Conservation (phyloP, 306 rosid genomes). For the Cucumis cinereus region DNA sequence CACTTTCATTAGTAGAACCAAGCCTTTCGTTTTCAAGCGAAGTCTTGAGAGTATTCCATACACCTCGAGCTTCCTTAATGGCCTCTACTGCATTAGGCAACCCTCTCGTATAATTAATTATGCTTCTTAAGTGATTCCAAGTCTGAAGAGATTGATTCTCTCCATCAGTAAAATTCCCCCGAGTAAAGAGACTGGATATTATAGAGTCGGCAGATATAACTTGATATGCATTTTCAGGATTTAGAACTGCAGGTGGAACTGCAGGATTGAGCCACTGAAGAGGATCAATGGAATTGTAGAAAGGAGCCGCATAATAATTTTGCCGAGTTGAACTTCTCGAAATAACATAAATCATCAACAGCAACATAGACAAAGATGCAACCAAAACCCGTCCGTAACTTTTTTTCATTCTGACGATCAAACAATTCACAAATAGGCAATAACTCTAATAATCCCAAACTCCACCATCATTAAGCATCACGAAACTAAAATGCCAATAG, state of each 20-base stretch:
- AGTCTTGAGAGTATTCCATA: conserved; percentile 64
- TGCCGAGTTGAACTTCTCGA: conserved; percentile 44
- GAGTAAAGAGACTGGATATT: conserved; percentile 50
- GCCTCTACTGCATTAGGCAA: conserved; percentile 88
- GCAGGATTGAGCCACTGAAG: conserved; percentile 61
- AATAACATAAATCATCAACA: conserved; percentile 59
- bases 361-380: conserved; percentile 58
- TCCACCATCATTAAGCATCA: conserved; percentile 17
- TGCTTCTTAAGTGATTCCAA: conserved; percentile 65
- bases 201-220: conserved; percentile 53
- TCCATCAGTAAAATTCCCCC: conserved; percentile 46
- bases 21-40: conserved; percentile 49
- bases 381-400: conserved; percentile 56
- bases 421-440: conserved; percentile 20
- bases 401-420: conserved; percentile 63
- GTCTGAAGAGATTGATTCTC: conserved; percentile 60
- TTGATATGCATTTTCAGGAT: conserved; percentile 45
- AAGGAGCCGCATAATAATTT: conserved; percentile 34
- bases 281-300: conserved; percentile 53
- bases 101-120: conserved; percentile 58
- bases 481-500: conserved; percentile 12
- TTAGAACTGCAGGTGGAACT: conserved; percentile 49
- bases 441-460: conserved; percentile 13
- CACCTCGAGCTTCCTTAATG: conserved; percentile 81
- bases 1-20: conserved; percentile 46